Percentiles rank a stretch among this genome's conserved stretches.
phyloP scores from a whole-genome alignment of 805 yeast genomes.

The Pichia thaimueangensis region DNA sequence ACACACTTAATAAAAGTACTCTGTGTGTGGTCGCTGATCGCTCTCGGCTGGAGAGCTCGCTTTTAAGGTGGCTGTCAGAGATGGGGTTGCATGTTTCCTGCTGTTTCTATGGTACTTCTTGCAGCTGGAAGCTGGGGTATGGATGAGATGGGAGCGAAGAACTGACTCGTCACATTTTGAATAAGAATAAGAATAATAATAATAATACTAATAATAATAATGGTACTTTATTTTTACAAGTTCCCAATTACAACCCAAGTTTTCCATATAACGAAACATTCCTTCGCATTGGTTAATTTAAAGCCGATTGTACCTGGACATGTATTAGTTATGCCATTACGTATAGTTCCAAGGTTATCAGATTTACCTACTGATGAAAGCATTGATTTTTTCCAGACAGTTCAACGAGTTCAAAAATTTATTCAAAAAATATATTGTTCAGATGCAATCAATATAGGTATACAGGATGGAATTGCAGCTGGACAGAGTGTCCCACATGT shows the following conservation, averaged over 20 bases:
- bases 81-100: too few relatives aligned
- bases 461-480: constrained; percentile 94
- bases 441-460: constrained; percentile 80
- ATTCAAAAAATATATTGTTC: constrained; percentile 65
- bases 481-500: constrained; percentile 96
- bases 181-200: too few relatives aligned
- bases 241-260: constrained; percentile 55
- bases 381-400: constrained; percentile 67
- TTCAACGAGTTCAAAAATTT: constrained; percentile 65
- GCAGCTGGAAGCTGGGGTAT: too few relatives aligned
- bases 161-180: too few relatives aligned
- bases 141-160: too few relatives aligned
- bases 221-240: constrained; percentile 40
- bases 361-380: constrained; percentile 70
- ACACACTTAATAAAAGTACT: too few relatives aligned
- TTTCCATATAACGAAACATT: constrained; percentile 48
- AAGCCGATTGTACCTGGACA: constrained; percentile 95
- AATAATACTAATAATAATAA: too few relatives aligned
- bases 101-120: too few relatives aligned
- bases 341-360: constrained; percentile 58
- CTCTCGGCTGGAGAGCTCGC: too few relatives aligned
- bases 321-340: constrained; percentile 77
- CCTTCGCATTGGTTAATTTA: constrained; percentile 84
- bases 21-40: too few relatives aligned
- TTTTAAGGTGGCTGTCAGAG: too few relatives aligned